phyloP scores from a whole-genome alignment of 2,329 filamentous ascomycete species.

The Cladosporium velox region DNA sequence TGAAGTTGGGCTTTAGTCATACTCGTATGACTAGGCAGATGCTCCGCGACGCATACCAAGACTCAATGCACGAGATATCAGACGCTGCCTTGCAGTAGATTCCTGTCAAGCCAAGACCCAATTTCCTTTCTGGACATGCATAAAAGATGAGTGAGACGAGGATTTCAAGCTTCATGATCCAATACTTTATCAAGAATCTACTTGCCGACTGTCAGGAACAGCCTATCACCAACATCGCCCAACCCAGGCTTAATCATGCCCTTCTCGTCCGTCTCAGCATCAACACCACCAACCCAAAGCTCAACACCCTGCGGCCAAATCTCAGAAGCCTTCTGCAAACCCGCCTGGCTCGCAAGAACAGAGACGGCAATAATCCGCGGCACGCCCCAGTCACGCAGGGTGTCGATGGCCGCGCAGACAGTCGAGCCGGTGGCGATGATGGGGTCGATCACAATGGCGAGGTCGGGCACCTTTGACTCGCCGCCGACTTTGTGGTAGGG shows the following conservation, averaged over 20 bases:
- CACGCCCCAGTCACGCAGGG: slow-evolving; percentile 89
- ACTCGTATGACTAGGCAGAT: too few species aligned
- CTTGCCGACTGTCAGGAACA: slow-evolving; percentile 89
- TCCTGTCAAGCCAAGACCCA: neutral
- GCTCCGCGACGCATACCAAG: neutral
- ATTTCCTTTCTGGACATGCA: neutral
- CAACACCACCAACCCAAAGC: slow-evolving; percentile 81
- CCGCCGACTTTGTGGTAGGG: slow-evolving; percentile 64
- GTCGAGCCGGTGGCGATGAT: slow-evolving; percentile 94
- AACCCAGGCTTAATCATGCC: slow-evolving; percentile 91
- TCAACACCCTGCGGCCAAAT: slow-evolving; percentile 78
- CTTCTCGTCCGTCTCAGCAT: slow-evolving; percentile 69
- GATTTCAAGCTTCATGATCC: neutral
- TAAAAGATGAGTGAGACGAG: neutral
- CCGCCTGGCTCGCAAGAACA: slow-evolving; percentile 71
- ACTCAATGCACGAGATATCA: neutral
- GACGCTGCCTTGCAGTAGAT: neutral
- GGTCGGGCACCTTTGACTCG: slow-evolving; percentile 50
- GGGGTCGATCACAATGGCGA: slow-evolving; percentile 87
- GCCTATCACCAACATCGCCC: slow-evolving; percentile 84
- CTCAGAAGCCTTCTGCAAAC: slow-evolving; percentile 69
- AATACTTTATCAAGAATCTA: slow-evolving; percentile 42
- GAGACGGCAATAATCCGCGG: slow-evolving; percentile 74
- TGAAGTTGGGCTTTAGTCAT: too few species aligned
- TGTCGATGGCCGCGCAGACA: slow-evolving; percentile 84